These are phyloP conservation scores for Plasmopara muralis DNA, from an alignment of 352 stramenopile genomes.

Conservation along the genomic window DNA sequence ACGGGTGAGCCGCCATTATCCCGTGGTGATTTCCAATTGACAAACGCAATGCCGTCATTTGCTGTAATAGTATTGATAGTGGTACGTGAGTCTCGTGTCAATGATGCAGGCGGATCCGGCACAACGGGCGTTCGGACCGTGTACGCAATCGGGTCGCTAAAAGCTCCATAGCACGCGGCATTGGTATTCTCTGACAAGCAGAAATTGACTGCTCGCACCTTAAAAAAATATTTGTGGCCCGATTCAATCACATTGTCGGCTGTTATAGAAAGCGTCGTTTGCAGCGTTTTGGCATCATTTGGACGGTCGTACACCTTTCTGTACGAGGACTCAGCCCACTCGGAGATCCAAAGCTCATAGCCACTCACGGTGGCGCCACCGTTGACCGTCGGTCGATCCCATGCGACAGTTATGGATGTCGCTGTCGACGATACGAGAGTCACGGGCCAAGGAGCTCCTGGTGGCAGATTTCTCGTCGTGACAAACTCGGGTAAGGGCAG, in stretches of 20 bases:
- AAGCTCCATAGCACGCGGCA: slow-evolving; percentile 83
- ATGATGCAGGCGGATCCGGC: slow-evolving; percentile 69
- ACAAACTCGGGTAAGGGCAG: slow-evolving; percentile 71
- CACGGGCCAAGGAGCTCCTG: slow-evolving; percentile 81
- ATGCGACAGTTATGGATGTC: slow-evolving; percentile 89
- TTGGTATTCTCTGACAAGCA: slow-evolving; percentile 70
- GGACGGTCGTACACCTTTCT: slow-evolving; percentile 92
- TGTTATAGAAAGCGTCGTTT: slow-evolving; percentile 69
- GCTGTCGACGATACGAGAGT: slow-evolving; percentile 83
- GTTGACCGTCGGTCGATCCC: slow-evolving; percentile 86
- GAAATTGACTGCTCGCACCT: slow-evolving; percentile 93
- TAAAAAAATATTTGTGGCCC: slow-evolving; percentile 90
- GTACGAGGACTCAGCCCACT: slow-evolving; percentile 84
- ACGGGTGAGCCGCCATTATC: slow-evolving; percentile 92
- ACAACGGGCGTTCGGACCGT: slow-evolving; percentile 80
- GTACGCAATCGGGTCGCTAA: slow-evolving; percentile 86
- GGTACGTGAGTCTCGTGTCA: slow-evolving; percentile 58
- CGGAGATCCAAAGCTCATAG: slow-evolving; percentile 95
- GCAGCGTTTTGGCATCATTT: slow-evolving; percentile 59
- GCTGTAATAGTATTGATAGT: slow-evolving; percentile 46
- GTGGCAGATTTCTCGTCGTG: slow-evolving; percentile 83
- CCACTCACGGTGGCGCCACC: slow-evolving; percentile 89
- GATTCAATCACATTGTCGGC: slow-evolving; percentile 87
- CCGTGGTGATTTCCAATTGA: slow-evolving; percentile 82
- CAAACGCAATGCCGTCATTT: slow-evolving; percentile 49